Percentiles rank a stretch among this genome's conserved stretches.
These are phyloP conservation scores for Phaeosphaeriaceae sp. DNA, from an alignment of 2,329 filamentous ascomycete genomes.

Conservation along the genomic window DNA sequence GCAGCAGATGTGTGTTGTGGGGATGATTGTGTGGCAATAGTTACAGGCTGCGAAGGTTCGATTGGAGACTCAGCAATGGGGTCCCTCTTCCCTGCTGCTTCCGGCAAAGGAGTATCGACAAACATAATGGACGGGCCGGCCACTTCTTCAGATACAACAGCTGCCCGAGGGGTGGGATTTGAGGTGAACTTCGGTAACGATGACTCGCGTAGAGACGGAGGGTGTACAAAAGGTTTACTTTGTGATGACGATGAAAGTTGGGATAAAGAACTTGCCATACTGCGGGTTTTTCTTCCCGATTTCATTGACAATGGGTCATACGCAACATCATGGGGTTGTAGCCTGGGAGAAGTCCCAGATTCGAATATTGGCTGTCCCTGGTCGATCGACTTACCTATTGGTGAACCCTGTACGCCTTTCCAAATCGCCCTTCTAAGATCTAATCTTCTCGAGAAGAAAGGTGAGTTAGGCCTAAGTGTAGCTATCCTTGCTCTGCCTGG, in stretches of 20 bases:
- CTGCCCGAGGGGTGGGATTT: constrained; percentile 73
- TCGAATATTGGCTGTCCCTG: constrained; percentile 23
- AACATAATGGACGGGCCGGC: constrained; percentile 79
- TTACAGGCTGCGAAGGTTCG: constrained; percentile 6
- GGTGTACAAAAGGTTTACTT: constrained; percentile 48
- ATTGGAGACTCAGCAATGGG: constrained; percentile 23
- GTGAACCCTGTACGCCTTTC: constrained; percentile 24
- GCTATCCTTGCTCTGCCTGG: constrained; percentile 29
- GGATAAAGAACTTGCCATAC: constrained; percentile 23
- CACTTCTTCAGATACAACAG: constrained; percentile 67
- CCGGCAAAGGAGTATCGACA: constrained; percentile 54
- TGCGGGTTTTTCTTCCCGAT: constrained; percentile 8
- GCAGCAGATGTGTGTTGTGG: constrained; percentile 2
- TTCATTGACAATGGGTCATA: constrained; percentile 38
- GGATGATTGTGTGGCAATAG: constrained; percentile 8
- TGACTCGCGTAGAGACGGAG: constrained; percentile 58
- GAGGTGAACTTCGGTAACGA: constrained; percentile 73
- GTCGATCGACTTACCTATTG: constrained; percentile 13
- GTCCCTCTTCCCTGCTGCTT: constrained; percentile 21
- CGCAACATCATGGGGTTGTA: constrained; percentile 29
- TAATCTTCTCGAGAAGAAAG: constrained; percentile 35
- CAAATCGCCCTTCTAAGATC: constrained; percentile 37
- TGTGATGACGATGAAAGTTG: constrained; percentile 25
- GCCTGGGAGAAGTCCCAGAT: constrained; percentile 30
- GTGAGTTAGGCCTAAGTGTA: constrained; percentile 22